Percentiles rank a stretch among this genome's conserved stretches.
These are phyloP conservation scores for Solanum ossicruentum DNA, from an alignment of 257 asterid species.

Conservation along the genomic window DNA sequence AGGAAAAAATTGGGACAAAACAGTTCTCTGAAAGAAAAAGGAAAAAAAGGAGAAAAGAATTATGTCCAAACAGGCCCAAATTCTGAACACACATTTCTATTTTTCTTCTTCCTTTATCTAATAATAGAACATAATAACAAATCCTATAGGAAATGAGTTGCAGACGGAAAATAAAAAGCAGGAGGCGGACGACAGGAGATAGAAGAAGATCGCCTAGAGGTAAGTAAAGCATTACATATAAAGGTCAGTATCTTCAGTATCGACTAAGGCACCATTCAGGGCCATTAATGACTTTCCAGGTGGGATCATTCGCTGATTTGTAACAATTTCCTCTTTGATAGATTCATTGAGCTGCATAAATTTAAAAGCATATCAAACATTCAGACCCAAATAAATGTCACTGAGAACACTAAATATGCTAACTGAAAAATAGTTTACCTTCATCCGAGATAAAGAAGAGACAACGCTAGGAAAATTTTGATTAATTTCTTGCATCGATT, in stretches of 20 bases:
- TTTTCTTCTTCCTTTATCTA: not conserved
- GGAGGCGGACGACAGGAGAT: not conserved
- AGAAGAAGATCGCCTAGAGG: not conserved
- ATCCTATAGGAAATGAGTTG: not conserved
- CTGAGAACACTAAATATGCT: not conserved
- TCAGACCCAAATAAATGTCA: constrained; percentile 9
- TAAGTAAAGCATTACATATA: constrained; percentile 59
- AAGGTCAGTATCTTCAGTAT: constrained; percentile 90
- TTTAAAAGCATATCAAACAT: constrained; percentile 8
- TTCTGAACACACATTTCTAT: not conserved
- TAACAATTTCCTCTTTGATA: constrained; percentile 83
- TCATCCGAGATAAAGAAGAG: constrained; percentile 89
- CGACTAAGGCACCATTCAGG: constrained; percentile 92
- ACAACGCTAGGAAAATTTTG: constrained; percentile 93
- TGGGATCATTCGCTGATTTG: constrained; percentile 94
- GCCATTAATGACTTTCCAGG: constrained; percentile 99
- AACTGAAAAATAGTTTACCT: constrained; percentile 36
- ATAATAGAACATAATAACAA: not conserved
- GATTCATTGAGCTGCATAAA: constrained; percentile 77
- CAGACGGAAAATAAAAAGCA: not conserved
- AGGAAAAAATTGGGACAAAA: not conserved
- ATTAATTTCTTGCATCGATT: constrained; percentile 87
- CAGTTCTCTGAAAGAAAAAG: not conserved
- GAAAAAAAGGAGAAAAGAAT: not conserved
- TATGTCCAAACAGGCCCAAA: not conserved